Evolutionary conservation across 2,329 filamentous ascomycete species (phyloP).

Genomic region (Fusarium bulbicola): DNA sequence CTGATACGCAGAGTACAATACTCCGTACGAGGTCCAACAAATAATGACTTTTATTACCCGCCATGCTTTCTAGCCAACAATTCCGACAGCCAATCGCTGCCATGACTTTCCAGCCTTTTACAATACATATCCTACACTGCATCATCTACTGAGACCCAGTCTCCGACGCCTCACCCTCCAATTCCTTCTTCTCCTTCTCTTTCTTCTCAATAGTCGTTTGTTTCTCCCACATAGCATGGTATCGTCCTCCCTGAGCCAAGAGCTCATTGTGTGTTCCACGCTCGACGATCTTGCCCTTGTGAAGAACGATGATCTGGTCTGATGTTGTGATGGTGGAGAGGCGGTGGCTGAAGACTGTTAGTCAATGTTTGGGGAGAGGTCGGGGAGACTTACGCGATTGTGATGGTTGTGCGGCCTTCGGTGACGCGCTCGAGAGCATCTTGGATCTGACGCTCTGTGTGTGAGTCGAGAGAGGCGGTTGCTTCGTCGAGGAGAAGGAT

Average conservation of each 20-base stretch:
- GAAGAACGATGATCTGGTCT: constrained; percentile 64
- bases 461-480: constrained; percentile 73
- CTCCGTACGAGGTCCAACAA: neutral
- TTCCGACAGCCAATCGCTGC: neutral
- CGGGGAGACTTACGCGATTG: constrained; percentile 53
- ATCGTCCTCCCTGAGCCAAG: constrained; percentile 55
- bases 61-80: neutral
- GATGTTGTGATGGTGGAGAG: constrained; percentile 66
- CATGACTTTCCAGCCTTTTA: neutral
- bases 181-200: constrained; percentile 43
- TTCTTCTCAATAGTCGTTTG: constrained; percentile 56
- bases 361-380: neutral
- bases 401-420: constrained; percentile 61
- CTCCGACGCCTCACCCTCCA: constrained; percentile 27
- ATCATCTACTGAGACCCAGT: constrained; percentile 9
- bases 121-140: constrained; percentile 1
- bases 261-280: constrained; percentile 60
- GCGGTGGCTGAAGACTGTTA: constrained; percentile 54
- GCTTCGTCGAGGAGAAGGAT: constrained; percentile 78
- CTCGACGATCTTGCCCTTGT: constrained; percentile 61
- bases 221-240: constrained; percentile 63
- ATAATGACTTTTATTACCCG: neutral
- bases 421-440: constrained; percentile 59
- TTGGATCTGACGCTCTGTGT: constrained; percentile 68
- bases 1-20: neutral